These are phyloP conservation scores for Diaporthe caulivora DNA, from an alignment of 2,329 filamentous ascomycete genomes.

Conservation along the genomic window DNA sequence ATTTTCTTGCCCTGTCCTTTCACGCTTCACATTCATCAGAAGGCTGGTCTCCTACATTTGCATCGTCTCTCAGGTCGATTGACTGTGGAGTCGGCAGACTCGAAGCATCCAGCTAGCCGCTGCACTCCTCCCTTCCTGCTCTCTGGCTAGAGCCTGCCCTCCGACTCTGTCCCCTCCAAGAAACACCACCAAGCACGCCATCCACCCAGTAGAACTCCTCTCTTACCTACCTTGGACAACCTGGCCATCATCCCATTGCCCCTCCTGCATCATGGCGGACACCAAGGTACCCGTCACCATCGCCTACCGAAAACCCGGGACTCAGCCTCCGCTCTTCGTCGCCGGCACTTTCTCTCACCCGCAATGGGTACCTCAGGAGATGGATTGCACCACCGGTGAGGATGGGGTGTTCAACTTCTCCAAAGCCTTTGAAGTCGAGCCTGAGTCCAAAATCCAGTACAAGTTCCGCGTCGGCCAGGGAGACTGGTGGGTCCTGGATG, in stretches of 20 bases:
- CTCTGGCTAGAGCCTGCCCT: not conserved
- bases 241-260: not conserved
- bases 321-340: constrained; percentile 76
- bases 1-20: not conserved
- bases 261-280: constrained; percentile 48
- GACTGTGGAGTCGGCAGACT: constrained; percentile 17
- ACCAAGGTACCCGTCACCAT: constrained; percentile 64
- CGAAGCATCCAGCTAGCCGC: not conserved
- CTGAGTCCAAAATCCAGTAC: constrained; percentile 76
- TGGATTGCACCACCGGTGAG: constrained; percentile 65
- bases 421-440: constrained; percentile 65
- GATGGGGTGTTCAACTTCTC: constrained; percentile 70
- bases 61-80: constrained; percentile 7
- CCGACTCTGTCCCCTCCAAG: not conserved
- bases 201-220: not conserved
- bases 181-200: not conserved
- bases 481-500: constrained; percentile 79
- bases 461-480: constrained; percentile 77
- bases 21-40: not conserved
- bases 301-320: constrained; percentile 70
- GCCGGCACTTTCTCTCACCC: constrained; percentile 77
- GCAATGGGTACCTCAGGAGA: constrained; percentile 76
- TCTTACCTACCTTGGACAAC: not conserved
- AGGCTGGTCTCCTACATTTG: not conserved
- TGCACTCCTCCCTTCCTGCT: not conserved